These are phyloP conservation scores for Solanum rostratum DNA, from an alignment of 257 asterid genomes.

Conservation along the genomic window DNA sequence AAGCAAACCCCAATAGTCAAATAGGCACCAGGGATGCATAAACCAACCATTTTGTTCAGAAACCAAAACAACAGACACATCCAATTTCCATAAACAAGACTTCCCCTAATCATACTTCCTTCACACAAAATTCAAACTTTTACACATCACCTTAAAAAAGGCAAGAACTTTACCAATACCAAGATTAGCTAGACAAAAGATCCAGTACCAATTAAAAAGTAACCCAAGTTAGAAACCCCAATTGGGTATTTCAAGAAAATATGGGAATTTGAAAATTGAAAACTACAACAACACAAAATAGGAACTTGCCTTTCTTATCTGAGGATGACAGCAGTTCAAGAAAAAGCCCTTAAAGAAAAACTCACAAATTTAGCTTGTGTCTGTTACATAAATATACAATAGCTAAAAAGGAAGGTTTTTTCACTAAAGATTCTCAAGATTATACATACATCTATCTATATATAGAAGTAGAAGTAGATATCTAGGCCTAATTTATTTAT, in stretches of 20 bases:
- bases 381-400: background rate
- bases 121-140: background rate
- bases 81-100: background rate
- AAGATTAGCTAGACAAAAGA: background rate
- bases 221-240: conserved; percentile 5
- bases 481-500: background rate
- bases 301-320: background rate
- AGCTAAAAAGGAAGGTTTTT: background rate
- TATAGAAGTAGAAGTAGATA: background rate
- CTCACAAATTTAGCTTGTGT: background rate
- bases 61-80: background rate
- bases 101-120: background rate
- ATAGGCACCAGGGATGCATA: background rate
- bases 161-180: background rate
- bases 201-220: background rate
- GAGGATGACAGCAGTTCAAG: background rate
- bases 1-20: background rate
- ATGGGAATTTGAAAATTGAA: background rate
- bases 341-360: background rate
- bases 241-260: conserved; percentile 1
- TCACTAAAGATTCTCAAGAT: background rate
- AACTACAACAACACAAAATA: background rate
- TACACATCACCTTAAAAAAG: background rate
- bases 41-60: background rate
- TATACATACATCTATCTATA: background rate